Evolutionary conservation across 179 eudicot genomes (phyloP).

Genomic region (Beta macrorhiza): DNA sequence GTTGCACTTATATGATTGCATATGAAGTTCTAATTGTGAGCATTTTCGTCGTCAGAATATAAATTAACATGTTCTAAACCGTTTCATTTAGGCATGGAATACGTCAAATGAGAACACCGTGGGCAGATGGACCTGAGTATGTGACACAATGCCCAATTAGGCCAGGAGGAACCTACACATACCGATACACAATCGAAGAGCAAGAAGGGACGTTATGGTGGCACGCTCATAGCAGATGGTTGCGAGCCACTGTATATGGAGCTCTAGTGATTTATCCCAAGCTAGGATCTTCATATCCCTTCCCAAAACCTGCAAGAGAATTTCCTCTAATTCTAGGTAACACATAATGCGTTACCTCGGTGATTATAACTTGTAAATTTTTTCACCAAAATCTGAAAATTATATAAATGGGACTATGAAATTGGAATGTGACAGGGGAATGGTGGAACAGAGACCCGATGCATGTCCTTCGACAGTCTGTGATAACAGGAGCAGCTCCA

Average conservation of each 20-base stretch:
- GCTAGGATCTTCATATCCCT: slow-evolving; percentile 40
- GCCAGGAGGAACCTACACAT: slow-evolving; percentile 49
- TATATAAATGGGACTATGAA: not conserved
- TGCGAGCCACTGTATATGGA: slow-evolving; percentile 47
- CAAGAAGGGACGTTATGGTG: slow-evolving; percentile 52
- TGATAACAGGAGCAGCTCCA: slow-evolving; percentile 72
- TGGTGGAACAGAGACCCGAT: slow-evolving; percentile 90
- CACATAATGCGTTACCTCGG: not conserved
- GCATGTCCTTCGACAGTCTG: slow-evolving; percentile 54
- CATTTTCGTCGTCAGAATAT: no score
- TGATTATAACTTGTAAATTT: not conserved
- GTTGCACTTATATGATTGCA: no score
- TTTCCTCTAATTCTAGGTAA: slow-evolving; percentile 43
- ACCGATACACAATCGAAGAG: slow-evolving; percentile 41
- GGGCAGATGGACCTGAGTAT: slow-evolving; percentile 55
- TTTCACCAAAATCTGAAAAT: not conserved
- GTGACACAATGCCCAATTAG: slow-evolving; percentile 51
- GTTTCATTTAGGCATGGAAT: slow-evolving; percentile 39
- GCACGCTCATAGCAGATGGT: slow-evolving; percentile 54
- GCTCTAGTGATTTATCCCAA: slow-evolving; percentile 44
- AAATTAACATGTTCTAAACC: not conserved
- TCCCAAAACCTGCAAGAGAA: slow-evolving; percentile 43
- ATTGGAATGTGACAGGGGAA: slow-evolving; percentile 55
- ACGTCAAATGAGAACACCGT: slow-evolving; percentile 47
- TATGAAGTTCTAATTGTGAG: no score